phyloP scores from a whole-genome alignment of 768 basidiomycete genomes.

The Lepiota brunneoincarnata region DNA sequence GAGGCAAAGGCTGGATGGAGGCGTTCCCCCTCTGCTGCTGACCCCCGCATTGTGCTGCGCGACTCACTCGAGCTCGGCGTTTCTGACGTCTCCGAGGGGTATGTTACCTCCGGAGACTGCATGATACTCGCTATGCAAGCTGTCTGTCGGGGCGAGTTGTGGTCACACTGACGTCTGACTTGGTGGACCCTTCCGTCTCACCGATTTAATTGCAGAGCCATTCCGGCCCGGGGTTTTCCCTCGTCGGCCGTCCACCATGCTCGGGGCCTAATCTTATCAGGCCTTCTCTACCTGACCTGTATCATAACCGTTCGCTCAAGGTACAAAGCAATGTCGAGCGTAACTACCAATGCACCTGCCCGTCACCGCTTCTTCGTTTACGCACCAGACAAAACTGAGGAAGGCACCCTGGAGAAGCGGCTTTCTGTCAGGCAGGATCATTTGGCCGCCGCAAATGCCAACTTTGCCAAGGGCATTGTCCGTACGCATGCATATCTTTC shows the following conservation, averaged over 20 bases:
- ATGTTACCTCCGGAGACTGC: background rate
- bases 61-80: background rate
- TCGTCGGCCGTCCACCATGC: too few species aligned
- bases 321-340: conserved; percentile 7
- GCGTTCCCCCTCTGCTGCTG: background rate
- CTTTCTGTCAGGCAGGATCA: conserved; percentile 55
- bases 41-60: background rate
- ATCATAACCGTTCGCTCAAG: too few species aligned
- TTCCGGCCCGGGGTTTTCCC: too few species aligned
- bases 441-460: conserved; percentile 40
- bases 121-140: background rate
- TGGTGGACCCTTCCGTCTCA: too few species aligned
- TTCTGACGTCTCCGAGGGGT: background rate
- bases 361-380: conserved; percentile 46
- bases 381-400: conserved; percentile 64
- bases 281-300: too few species aligned
- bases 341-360: background rate
- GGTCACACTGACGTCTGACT: background rate
- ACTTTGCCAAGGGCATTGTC: conserved; percentile 42
- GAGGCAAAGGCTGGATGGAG: conserved; percentile 52
- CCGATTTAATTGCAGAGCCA: too few species aligned
- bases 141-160: background rate
- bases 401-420: conserved; percentile 54
- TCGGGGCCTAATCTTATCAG: too few species aligned
- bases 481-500: conserved; percentile 35